These are phyloP conservation scores for Monosporozyma yasuniensis DNA, from an alignment of 805 yeast genomes.

Conservation along the genomic window DNA sequence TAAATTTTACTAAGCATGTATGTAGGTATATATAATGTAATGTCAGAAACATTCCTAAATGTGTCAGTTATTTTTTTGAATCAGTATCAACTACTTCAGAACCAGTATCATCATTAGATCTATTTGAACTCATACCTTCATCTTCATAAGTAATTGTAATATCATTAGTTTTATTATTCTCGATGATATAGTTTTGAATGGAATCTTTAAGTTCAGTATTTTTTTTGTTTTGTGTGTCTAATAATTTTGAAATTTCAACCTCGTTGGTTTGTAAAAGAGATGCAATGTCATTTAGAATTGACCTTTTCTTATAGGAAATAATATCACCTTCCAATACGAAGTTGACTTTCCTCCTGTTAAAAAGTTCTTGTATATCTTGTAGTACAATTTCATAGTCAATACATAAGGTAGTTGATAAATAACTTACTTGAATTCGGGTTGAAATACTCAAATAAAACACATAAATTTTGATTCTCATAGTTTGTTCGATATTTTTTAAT, in stretches of 20 bases:
- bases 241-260: slow-evolving; percentile 1
- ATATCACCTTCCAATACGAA: slow-evolving; percentile 15
- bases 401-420: slow-evolving; percentile 19
- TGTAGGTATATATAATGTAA: too few species aligned
- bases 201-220: slow-evolving; percentile 1
- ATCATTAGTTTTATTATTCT: slow-evolving; percentile 1
- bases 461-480: slow-evolving; percentile 23
- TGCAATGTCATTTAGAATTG: slow-evolving; percentile 7
- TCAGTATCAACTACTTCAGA: background rate
- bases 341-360: slow-evolving; percentile 6
- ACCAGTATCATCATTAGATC: background rate
- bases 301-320: background rate
- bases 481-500: slow-evolving; percentile 15
- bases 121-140: background rate
- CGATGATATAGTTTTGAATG: slow-evolving; percentile 2
- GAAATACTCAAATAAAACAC: slow-evolving; percentile 25
- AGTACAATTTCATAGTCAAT: slow-evolving; percentile 12
- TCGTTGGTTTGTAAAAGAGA: background rate
- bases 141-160: background rate
- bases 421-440: slow-evolving; percentile 14
- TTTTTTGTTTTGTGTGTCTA: background rate
- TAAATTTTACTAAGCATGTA: too few species aligned
- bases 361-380: slow-evolving; percentile 14
- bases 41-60: background rate
- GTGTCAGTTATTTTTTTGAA: background rate